These are phyloP conservation scores for Xylariaceae sp. DNA, from an alignment of 2,329 filamentous ascomycete species.

Conservation along the genomic window DNA sequence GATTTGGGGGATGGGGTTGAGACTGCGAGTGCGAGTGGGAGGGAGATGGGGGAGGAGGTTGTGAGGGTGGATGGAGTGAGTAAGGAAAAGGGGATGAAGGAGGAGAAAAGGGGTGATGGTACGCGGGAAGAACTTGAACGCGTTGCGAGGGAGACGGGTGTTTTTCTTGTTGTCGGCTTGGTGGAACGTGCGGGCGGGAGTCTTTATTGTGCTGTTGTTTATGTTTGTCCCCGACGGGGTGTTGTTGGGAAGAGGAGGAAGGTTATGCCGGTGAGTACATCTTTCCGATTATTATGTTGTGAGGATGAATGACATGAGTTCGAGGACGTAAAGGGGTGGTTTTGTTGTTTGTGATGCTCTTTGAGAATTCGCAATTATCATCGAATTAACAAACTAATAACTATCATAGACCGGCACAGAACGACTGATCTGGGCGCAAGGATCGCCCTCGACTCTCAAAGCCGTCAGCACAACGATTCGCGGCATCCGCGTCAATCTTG, in stretches of 20 bases:
- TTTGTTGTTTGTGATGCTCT: not conserved
- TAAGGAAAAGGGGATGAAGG: conserved; percentile 32
- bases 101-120: conserved; percentile 54
- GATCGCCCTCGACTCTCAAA: conserved; percentile 69
- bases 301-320: not conserved
- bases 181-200: conserved; percentile 78
- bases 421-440: conserved; percentile 83
- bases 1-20: conserved; percentile 71
- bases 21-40: conserved; percentile 45
- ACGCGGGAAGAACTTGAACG: conserved; percentile 74
- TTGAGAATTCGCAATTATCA: not conserved
- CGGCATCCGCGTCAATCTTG: conserved; percentile 73
- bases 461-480: conserved; percentile 76
- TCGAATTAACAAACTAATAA: conserved; percentile 6
- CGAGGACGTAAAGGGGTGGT: not conserved
- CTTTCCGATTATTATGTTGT: not conserved
- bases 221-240: conserved; percentile 70
- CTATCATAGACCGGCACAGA: conserved; percentile 45
- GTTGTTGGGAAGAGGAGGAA: conserved; percentile 81
- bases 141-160: conserved; percentile 68
- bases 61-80: conserved; percentile 37
- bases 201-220: conserved; percentile 77
- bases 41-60: conserved; percentile 54
- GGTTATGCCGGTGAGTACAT: conserved; percentile 69
- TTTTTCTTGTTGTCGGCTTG: conserved; percentile 75